Percentiles rank a stretch among this genome's conserved stretches.
These are phyloP conservation scores for Beauveria bassiana DNA, from an alignment of 2,329 filamentous ascomycete species.

Conservation along the genomic window DNA sequence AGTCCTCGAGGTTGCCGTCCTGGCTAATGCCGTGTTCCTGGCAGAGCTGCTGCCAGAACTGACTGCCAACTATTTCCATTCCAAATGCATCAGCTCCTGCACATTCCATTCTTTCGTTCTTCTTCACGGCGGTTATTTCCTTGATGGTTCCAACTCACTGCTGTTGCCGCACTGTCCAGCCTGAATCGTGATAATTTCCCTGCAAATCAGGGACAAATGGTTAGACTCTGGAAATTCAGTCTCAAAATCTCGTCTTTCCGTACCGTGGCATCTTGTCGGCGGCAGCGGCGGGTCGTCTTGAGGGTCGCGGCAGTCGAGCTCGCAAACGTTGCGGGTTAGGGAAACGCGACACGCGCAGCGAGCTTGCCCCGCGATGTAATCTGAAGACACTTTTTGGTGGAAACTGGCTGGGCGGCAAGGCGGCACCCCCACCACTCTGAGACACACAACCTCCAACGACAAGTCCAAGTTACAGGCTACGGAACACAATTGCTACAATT, in stretches of 20 bases:
- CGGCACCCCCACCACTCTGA: not conserved
- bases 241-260: not conserved
- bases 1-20: constrained; percentile 94
- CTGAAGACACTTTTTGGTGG: not conserved
- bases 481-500: not conserved
- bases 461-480: not conserved
- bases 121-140: too few relatives aligned
- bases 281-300: not conserved
- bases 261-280: constrained; percentile 21
- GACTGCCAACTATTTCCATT: constrained; percentile 69
- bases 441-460: not conserved
- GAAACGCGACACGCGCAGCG: constrained; percentile 6
- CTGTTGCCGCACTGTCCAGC: constrained; percentile 99
- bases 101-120: not conserved
- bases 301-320: not conserved
- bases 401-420: not conserved
- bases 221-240: not conserved
- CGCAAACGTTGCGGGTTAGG: not conserved
- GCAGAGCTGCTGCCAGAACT: constrained; percentile 99
- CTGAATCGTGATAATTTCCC: constrained; percentile 99
- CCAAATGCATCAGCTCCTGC: constrained; percentile 27
- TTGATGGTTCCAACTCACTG: constrained; percentile 54
- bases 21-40: constrained; percentile 97
- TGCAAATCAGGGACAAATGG: constrained; percentile 28
- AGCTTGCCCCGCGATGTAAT: constrained; percentile 6